Conservation (phyloP, 1,284 basidiomycete genomes). For the Sporisorium reilianum region DNA sequence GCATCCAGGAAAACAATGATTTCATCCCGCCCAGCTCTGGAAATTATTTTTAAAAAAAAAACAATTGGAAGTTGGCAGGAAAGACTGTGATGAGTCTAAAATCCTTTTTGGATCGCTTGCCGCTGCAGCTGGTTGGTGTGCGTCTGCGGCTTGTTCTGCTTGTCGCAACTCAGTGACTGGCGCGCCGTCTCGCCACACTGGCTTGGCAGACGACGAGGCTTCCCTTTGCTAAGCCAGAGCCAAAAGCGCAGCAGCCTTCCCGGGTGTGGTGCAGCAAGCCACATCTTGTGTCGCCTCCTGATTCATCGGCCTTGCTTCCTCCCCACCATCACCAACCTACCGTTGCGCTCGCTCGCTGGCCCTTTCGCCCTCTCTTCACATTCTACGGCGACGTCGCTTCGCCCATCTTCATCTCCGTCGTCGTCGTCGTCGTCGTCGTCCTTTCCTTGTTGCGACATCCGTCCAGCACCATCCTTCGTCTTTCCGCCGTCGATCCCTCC, state of each 20-base stretch:
- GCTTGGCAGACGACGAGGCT: conserved; percentile 1
- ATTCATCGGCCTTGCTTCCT: not conserved
- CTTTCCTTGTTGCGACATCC: conserved; percentile 18
- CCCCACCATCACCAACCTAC: conserved; percentile 5
- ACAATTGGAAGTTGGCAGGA: not conserved
- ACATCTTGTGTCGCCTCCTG: conserved; percentile 6
- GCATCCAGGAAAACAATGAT: no score
- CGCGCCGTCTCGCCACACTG: not conserved
- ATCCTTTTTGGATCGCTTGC: not conserved
- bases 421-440: no score
- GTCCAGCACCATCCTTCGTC: not conserved
- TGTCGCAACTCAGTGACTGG: no score
- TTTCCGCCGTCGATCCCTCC: no score
- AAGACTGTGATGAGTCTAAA: not conserved
- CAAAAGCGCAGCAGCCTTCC: not conserved
- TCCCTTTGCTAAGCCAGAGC: conserved; percentile 6
- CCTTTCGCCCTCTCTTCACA: not conserved
- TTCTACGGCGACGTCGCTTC: conserved; percentile 33
- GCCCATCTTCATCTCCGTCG: conserved; percentile 7
- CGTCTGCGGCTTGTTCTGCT: not conserved
- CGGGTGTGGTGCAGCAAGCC: conserved; percentile 6
- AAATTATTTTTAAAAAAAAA: not conserved
- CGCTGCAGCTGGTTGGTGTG: no score
- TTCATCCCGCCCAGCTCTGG: no score
- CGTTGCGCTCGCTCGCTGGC: not conserved